Conservation (phyloP, 2,329 filamentous ascomycete species). For the Exserohilum turcica region DNA sequence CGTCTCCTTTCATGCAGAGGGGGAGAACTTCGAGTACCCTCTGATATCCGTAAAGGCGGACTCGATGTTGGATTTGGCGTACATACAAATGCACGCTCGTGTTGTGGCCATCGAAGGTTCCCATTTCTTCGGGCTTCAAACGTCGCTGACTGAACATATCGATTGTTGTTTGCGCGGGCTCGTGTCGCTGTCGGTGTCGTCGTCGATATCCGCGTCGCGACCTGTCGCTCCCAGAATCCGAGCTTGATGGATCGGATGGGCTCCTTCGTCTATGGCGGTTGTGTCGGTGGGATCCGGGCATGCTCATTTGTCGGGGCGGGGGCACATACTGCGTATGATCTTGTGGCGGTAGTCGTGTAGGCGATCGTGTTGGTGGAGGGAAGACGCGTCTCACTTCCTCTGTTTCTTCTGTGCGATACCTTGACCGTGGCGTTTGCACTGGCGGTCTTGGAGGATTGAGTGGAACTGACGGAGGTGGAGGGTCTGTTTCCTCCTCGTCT, state of each 20-base stretch:
- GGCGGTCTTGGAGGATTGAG: neutral
- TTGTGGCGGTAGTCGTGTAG: neutral
- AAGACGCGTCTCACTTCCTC: neutral
- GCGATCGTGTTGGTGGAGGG: neutral
- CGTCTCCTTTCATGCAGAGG: neutral
- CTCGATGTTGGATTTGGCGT: neutral
- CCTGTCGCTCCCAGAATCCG: neutral
- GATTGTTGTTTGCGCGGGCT: neutral
- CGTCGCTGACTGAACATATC: neutral
- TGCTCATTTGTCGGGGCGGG: neutral
- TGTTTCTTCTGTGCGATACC: neutral
- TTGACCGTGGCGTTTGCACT: too few species aligned
- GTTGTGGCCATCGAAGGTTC: neutral
- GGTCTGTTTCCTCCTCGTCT: neutral
- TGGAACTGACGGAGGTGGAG: too few species aligned
- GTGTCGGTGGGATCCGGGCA: neutral
- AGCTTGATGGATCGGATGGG: neutral
- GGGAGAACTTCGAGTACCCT: neutral
- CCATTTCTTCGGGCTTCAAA: neutral
- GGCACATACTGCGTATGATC: neutral
- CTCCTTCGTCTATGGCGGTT: neutral
- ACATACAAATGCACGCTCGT: neutral
- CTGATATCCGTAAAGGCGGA: neutral
- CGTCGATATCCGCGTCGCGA: neutral
- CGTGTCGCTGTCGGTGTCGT: neutral